Evolutionary conservation across 345 rosid genomes (phyloP).

Genomic region (Diplotaxis tenuifolia): DNA sequence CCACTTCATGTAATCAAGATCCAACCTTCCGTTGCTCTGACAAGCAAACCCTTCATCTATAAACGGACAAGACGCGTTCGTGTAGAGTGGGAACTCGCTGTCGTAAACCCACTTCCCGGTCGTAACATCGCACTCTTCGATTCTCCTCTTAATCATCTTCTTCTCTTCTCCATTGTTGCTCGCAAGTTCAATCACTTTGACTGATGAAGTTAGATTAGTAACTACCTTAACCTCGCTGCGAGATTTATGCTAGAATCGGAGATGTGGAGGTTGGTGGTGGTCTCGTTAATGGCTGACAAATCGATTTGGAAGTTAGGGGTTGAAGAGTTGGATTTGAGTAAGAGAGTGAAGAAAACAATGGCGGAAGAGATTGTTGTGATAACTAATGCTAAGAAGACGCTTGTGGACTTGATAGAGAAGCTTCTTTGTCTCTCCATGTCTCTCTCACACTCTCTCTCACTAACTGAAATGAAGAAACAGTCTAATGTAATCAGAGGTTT

Average conservation of each 20-base stretch:
- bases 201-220: slow-evolving; percentile 27
- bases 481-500: not conserved
- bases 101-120: slow-evolving; percentile 87
- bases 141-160: slow-evolving; percentile 37
- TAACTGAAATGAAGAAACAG: not conserved
- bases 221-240: slow-evolving; percentile 15
- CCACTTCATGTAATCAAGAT: slow-evolving; percentile 70
- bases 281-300: not conserved
- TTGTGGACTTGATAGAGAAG: slow-evolving; percentile 65
- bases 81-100: slow-evolving; percentile 67
- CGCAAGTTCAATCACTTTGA: slow-evolving; percentile 38
- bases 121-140: slow-evolving; percentile 55
- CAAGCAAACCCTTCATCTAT: slow-evolving; percentile 94
- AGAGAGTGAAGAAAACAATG: slow-evolving; percentile 48
- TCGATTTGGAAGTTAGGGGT: slow-evolving; percentile 25
- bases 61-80: slow-evolving; percentile 72
- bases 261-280: not conserved
- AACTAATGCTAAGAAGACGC: slow-evolving; percentile 52
- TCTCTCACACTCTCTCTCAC: not conserved
- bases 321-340: slow-evolving; percentile 53
- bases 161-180: slow-evolving; percentile 32
- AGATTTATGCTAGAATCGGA: slow-evolving; percentile 23
- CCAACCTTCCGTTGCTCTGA: slow-evolving; percentile 70
- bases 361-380: slow-evolving; percentile 54
- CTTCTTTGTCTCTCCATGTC: slow-evolving; percentile 82